These are phyloP conservation scores for Eucalyptus fibrosa DNA, from an alignment of 345 rosid species.

Conservation along the genomic window DNA sequence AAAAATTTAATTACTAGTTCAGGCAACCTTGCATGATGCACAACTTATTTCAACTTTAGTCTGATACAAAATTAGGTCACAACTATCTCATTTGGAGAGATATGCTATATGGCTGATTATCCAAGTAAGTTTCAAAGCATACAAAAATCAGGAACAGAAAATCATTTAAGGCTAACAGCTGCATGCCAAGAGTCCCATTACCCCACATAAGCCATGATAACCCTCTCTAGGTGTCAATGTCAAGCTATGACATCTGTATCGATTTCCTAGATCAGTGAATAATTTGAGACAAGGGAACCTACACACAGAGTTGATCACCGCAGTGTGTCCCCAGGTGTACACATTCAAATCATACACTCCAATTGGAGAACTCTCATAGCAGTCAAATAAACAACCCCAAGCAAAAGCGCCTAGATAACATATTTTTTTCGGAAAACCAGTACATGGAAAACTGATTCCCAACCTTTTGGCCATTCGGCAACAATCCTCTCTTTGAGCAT, in stretches of 20 bases:
- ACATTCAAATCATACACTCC: not conserved
- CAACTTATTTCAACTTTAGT: not conserved
- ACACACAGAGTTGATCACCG: not conserved
- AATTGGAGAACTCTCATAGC: not conserved
- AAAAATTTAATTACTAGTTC: not conserved
- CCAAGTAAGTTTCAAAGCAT: not conserved
- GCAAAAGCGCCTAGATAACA: not conserved
- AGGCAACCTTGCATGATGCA: not conserved
- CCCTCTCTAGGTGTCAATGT: not conserved
- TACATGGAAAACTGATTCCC: not conserved
- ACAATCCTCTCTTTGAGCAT: constrained; percentile 74
- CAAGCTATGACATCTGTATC: not conserved
- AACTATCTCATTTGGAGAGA: not conserved
- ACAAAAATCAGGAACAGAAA: not conserved
- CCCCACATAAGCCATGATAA: not conserved
- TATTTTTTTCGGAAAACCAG: not conserved
- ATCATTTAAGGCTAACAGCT: not conserved
- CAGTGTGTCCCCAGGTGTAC: not conserved
- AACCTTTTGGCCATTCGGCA: constrained; percentile 91
- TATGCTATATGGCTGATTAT: not conserved
- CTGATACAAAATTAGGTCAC: not conserved
- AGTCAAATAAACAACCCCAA: not conserved
- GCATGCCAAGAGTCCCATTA: not conserved
- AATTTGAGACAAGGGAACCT: not conserved
- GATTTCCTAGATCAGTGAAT: not conserved